Conservation (phyloP, 495 filamentous ascomycete species). For the Penicillium cosmopolitanum region DNA sequence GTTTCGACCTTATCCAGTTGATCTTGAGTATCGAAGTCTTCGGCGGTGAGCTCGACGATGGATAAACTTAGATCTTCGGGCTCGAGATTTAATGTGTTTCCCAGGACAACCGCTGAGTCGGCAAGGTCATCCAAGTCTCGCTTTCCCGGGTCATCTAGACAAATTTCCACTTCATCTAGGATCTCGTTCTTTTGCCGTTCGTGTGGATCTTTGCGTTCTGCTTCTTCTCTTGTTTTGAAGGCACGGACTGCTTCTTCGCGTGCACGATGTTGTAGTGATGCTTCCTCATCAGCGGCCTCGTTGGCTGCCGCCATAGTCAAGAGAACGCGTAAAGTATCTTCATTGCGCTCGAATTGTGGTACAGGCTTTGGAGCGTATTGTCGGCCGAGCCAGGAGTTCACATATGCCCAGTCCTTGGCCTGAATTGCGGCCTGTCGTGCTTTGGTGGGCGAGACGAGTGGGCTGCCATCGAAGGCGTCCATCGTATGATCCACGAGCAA, state of each 20-base stretch:
- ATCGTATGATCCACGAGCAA: conserved; percentile 1
- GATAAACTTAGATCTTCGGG: conserved; percentile 42
- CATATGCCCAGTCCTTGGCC: conserved; percentile 85
- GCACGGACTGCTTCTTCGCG: conserved; percentile 42
- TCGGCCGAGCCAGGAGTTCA: conserved; percentile 77
- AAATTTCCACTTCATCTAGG: conserved; percentile 45
- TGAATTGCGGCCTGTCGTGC: conserved; percentile 52
- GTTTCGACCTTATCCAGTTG: conserved; percentile 61
- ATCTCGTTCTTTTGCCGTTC: conserved; percentile 41
- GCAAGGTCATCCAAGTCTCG: conserved; percentile 46
- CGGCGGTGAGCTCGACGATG: conserved; percentile 46
- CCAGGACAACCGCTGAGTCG: conserved; percentile 37
- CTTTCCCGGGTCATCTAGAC: conserved; percentile 41
- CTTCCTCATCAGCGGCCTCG: conserved; percentile 81
- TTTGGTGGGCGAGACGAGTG: conserved; percentile 50
- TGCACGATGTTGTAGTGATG: conserved; percentile 52
- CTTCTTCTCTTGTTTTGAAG: conserved; percentile 37
- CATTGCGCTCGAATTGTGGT: conserved; percentile 80
- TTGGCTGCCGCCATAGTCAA: conserved; percentile 76
- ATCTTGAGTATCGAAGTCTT: conserved; percentile 43
- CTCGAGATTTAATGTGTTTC: conserved; percentile 36
- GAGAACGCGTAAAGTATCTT: conserved; percentile 77
- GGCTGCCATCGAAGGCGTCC: conserved; percentile 38
- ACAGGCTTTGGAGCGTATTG: conserved; percentile 66
- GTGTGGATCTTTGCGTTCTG: conserved; percentile 29